Evolutionary conservation across 129 eudicot genomes (phyloP).

Genomic region (Ambrosia trifida): DNA sequence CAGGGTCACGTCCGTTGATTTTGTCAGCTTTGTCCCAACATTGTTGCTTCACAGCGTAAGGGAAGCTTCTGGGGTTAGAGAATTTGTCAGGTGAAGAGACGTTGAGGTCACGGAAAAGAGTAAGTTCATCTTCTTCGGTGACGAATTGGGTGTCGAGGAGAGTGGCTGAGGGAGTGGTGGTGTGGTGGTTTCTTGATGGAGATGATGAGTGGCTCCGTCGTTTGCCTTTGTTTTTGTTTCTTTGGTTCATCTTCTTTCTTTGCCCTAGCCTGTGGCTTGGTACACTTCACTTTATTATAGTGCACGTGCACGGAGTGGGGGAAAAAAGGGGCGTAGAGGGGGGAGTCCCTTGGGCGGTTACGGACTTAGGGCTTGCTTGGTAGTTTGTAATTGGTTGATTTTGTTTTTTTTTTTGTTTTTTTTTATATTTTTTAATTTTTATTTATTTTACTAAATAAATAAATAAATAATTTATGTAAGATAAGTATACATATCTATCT

Average conservation of each 20-base stretch:
- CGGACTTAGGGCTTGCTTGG: too few relatives aligned
- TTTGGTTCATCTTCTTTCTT: conserved; percentile 41
- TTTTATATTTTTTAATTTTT: too few relatives aligned
- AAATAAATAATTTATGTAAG: too few relatives aligned
- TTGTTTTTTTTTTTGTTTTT: too few relatives aligned
- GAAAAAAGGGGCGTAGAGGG: too few relatives aligned
- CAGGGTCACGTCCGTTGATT: conserved; percentile 87
- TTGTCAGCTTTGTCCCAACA: conserved; percentile 97
- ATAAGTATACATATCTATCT: too few relatives aligned
- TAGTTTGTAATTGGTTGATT: too few relatives aligned
- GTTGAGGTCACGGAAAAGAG: conserved; percentile 42
- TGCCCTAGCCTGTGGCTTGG: conserved; percentile 23
- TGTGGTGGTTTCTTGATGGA: conserved; percentile 41
- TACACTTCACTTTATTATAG: too few relatives aligned
- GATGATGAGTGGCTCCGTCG: conserved; percentile 37
- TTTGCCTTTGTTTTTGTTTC: conserved; percentile 30
- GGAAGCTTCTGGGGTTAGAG: conserved; percentile 82
- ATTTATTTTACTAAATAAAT: too few relatives aligned
- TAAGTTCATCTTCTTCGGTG: conserved; percentile 48
- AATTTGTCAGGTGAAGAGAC: conserved; percentile 40
- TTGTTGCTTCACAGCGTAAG: conserved; percentile 74
- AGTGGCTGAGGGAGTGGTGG: conserved; percentile 37
- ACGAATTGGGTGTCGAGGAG: conserved; percentile 44
- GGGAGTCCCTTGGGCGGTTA: too few relatives aligned
- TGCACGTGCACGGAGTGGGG: too few relatives aligned